Evolutionary conservation across 2,329 filamentous ascomycete species (phyloP), one percentile per base, ranked within the genome.

Genomic region (Botrytis byssoidea): DNA sequence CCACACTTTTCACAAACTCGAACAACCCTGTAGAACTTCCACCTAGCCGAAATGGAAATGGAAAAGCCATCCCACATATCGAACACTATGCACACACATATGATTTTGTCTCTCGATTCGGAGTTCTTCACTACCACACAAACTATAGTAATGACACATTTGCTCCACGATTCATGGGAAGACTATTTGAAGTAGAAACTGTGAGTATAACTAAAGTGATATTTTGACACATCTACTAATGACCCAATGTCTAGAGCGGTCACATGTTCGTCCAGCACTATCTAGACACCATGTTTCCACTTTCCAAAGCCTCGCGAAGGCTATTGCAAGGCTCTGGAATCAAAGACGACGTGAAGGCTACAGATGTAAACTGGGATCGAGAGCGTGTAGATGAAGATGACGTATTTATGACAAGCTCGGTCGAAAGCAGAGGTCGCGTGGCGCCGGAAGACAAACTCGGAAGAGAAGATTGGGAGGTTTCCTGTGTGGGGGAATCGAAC

Each of bases 51-150:
- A 66, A 64, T 20, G 51, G 25, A n/a, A 74, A 66, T 37, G 72
- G 72, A 8, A 79, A 80, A 32, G 87, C 88, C 4, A 90, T 95
- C 70, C 86, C 87, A 9, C 87, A 94, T 76, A 91, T 96, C 57
- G 93, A 96, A 82, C 93, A 96, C 81, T 96, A 95, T 79, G 91
- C 90, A 4, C 92, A 95, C 79, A 87, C 86, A 14, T 87, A 85
- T 25, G 93, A 96, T 78, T 92, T 93, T 77, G 92, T 95, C 3
- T 88, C 92, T 6, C 83, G 90, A 16, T 93, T 91, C 86, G 93
- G 93, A 1, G 89, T 94, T 9, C 84, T 95, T 51, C 87, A 92
- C 80, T 94, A 93, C 79, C 85, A 71, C 32, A 66, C 59, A 42
- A 73, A 72, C n/a, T 66, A 74, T 22, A 29, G 22, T 8, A 37